Conservation (phyloP, 106 monocot genomes). For the Apostasia ramifera region DNA sequence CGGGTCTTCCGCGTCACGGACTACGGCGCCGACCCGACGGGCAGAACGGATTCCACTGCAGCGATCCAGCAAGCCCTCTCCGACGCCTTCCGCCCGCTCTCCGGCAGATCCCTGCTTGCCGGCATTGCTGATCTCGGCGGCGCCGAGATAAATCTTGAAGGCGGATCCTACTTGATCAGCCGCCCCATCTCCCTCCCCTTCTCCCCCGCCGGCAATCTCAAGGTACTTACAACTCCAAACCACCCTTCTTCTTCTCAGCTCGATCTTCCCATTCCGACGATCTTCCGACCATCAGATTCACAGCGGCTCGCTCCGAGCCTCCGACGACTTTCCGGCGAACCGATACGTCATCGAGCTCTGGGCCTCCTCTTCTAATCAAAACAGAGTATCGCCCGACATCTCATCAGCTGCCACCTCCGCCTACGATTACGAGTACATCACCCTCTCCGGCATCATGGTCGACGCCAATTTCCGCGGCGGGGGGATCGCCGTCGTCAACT, state of each 20-base stretch:
- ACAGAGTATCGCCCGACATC: neutral
- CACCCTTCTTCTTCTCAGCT: neutral
- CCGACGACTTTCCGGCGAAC: conserved; percentile 54
- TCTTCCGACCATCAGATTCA: conserved; percentile 37
- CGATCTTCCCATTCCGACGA: no score
- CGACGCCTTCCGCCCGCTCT: conserved; percentile 34
- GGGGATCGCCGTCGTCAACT: conserved; percentile 49
- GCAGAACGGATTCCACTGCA: conserved; percentile 33
- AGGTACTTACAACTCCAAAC: conserved; percentile 16
- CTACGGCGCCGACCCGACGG: conserved; percentile 81
- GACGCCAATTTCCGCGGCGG: conserved; percentile 60
- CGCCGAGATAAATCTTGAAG: conserved; percentile 57
- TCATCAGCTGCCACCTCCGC: neutral
- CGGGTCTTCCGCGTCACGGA: conserved; percentile 55
- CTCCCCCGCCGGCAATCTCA: conserved; percentile 53
- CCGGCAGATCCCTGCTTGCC: conserved; percentile 19
- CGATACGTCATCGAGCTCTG: conserved; percentile 72
- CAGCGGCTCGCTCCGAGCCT: conserved; percentile 53
- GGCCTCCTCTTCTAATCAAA: neutral
- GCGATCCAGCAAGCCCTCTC: conserved; percentile 49
- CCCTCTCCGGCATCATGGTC: conserved; percentile 52
- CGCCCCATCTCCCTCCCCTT: conserved; percentile 42
- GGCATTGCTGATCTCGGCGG: conserved; percentile 67
- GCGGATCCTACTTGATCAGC: conserved; percentile 49
- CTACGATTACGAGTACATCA: conserved; percentile 57